Percentiles rank a stretch among this genome's conserved stretches.
Conservation (phyloP, 148 eudicot species). For the Chenopodium berlandieri region DNA sequence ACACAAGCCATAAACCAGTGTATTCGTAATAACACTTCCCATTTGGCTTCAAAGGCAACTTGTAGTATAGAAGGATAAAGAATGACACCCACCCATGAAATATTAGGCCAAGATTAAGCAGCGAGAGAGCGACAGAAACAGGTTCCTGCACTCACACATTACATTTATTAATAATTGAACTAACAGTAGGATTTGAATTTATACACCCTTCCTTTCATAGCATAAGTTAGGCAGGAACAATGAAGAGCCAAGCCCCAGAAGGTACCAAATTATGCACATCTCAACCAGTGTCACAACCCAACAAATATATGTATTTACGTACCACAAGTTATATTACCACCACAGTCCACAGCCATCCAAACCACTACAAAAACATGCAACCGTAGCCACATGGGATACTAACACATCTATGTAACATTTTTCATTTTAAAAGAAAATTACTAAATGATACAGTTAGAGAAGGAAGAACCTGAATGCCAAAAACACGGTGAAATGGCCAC, state of each 20-base stretch:
- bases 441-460: not conserved
- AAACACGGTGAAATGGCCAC: conserved; percentile 64
- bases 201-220: not conserved
- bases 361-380: no score
- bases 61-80: conserved; percentile 68
- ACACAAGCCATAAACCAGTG: conserved; percentile 72
- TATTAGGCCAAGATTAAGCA: conserved; percentile 72
- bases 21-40: conserved; percentile 61
- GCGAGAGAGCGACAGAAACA: conserved; percentile 75
- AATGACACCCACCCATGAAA: conserved; percentile 93
- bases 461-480: conserved; percentile 63
- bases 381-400: not conserved
- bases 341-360: no score
- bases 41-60: conserved; percentile 56
- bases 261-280: not conserved
- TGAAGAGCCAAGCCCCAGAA: not conserved
- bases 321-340: no score
- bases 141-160: conserved; percentile 64
- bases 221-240: not conserved
- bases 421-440: not conserved
- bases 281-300: not conserved
- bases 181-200: no score
- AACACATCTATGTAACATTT: not conserved
- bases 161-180: not conserved
- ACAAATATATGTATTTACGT: not conserved